These are phyloP conservation scores for Ampelocalamus luodianensis DNA, from an alignment of 176 grass and related monocot genomes.

Conservation along the genomic window DNA sequence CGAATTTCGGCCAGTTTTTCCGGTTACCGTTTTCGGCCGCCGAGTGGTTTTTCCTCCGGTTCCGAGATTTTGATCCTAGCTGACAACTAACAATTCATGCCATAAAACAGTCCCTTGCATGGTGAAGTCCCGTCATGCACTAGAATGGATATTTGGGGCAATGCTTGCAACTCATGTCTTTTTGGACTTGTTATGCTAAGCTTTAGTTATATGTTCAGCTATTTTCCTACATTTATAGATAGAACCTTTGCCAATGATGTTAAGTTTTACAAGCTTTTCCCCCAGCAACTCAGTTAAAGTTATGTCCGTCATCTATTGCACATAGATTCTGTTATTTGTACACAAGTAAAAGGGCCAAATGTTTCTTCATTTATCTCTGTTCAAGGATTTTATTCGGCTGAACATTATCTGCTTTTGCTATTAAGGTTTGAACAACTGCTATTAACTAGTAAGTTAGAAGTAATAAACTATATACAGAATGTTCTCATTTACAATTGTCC, in stretches of 20 bases:
- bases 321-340: background rate
- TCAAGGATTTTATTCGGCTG: background rate
- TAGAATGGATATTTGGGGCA: conserved; percentile 17
- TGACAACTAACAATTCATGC: conserved; percentile 1
- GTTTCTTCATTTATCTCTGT: conserved; percentile 20
- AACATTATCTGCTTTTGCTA: background rate
- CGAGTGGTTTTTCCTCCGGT: too few species aligned
- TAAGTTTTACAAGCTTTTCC: conserved; percentile 14
- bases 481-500: conserved; percentile 27
- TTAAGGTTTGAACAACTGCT: conserved; percentile 12
- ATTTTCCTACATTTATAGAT: conserved; percentile 19
- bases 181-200: background rate
- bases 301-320: background rate
- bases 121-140: background rate
- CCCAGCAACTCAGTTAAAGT: conserved; percentile 21
- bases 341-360: conserved; percentile 3
- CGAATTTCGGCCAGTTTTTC: too few species aligned
- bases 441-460: conserved; percentile 8
- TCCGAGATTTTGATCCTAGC: too few species aligned
- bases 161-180: background rate
- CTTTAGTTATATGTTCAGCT: background rate
- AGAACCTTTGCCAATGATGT: background rate
- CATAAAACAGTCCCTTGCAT: conserved; percentile 22
- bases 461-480: conserved; percentile 15
- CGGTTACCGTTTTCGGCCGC: too few species aligned